Conservation (phyloP, 352 stramenopile genomes). For the Globisporangium takayamanum region DNA sequence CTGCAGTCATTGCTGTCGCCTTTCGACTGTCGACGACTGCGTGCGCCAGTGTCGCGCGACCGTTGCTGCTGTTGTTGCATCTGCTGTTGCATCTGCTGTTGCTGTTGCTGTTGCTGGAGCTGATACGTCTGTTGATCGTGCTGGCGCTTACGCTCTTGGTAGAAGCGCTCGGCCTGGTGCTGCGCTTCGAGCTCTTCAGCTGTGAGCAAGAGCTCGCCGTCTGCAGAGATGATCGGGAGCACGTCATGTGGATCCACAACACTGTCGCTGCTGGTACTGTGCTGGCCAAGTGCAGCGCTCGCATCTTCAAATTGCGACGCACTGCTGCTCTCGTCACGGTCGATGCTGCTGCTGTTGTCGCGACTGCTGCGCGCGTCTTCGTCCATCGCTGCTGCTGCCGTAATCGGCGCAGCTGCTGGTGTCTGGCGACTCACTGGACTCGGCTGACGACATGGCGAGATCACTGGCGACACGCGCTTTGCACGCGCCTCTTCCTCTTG, state of each 20-base stretch:
- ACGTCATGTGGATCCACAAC: slow-evolving; percentile 28
- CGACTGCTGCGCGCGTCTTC: neutral
- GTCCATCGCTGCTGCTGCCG: neutral
- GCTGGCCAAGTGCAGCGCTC: neutral
- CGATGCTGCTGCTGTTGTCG: neutral
- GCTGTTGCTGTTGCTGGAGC: slow-evolving; percentile 21
- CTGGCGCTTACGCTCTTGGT: slow-evolving; percentile 61
- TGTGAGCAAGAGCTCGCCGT: slow-evolving; percentile 55
- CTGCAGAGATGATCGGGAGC: slow-evolving; percentile 30
- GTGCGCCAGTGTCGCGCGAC: neutral
- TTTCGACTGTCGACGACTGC: slow-evolving; percentile 5
- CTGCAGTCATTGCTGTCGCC: slow-evolving; percentile 34
- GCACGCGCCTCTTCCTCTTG: slow-evolving; percentile 61
- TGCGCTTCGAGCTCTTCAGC: slow-evolving; percentile 66
- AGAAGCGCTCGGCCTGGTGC: slow-evolving; percentile 58
- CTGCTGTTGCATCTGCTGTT: slow-evolving; percentile 14
- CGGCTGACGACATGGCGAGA: slow-evolving; percentile 11
- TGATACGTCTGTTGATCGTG: slow-evolving; percentile 37
- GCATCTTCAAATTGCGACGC: slow-evolving; percentile 5
- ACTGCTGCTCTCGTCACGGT: neutral
- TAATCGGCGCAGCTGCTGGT: neutral
- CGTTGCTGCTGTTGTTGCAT: slow-evolving; percentile 8
- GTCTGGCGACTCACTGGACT: slow-evolving; percentile 13
- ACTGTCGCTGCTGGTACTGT: neutral
- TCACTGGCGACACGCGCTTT: slow-evolving; percentile 7